Base-by-base conservation (phyloP, 495 filamentous ascomycete species). In the Cenococcum geophilum region DNA sequence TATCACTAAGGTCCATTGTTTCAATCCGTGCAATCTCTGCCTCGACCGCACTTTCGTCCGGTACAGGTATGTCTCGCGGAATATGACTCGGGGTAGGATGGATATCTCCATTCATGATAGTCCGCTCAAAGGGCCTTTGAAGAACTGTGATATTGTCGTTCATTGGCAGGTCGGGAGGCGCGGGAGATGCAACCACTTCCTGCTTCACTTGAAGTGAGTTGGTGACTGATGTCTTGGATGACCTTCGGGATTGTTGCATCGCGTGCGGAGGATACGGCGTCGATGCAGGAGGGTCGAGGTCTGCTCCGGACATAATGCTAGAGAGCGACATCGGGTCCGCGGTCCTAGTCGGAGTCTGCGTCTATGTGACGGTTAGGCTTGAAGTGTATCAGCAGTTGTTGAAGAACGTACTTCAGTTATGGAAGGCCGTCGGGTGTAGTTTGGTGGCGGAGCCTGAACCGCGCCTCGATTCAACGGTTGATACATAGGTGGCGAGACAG, bases 321-420 rank as follows among this genome's bases (percentile, higher is more conserved):
- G 89, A 90, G 65, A 96, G 90, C 2, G 89, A 89, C 91, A 96
- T 96, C 14, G 91, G 87, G 73, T 92, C 86, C 25, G 64, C 67
- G 56, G 61, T 56, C 40, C 62, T 21, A 25, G 57, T 21, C 8
- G 67, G 68, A 35, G 62, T 57, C 48, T 60, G 62, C 18, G 60
- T 51, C 63, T 65, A 27, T 47, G 43, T 25, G 47, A 57, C 54
- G 25, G 61, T 66, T 48, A 61, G 67, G 37, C 20, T 32, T 21
- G 22, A 32, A 50, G 22, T 11, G 55, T 45, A 40, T 20, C 27
- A n/a, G 36, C 48, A 48, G 51, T 47, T 36, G 20, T 16, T 53
- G 56, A 43, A 14, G 14, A 18, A 62, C 59, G 49, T 27, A 70
- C 64, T 54, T 70, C 65, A 34, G 61, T 63, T 21, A 63, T 34